Conservation (phyloP, 2,329 filamentous ascomycete species). For the Epichloe sp. region DNA sequence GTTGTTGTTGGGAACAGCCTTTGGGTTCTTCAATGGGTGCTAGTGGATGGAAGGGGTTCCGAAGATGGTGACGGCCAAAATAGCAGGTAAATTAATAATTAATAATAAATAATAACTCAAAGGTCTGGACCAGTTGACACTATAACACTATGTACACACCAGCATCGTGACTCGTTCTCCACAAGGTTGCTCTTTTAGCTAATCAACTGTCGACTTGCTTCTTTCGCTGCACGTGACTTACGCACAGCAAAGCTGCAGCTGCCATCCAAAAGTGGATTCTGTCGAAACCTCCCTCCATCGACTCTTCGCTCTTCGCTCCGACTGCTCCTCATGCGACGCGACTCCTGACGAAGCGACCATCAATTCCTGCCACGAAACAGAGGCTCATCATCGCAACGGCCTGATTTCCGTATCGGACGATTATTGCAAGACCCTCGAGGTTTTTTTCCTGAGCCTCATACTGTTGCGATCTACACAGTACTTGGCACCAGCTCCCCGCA, state of each 20-base stretch:
- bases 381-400: not conserved
- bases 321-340: constrained; percentile 1
- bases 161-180: too few species aligned
- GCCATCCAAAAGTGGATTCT: not conserved
- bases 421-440: not conserved
- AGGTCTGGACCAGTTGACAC: too few species aligned
- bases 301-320: not conserved
- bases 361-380: not conserved
- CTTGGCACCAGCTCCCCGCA: not conserved
- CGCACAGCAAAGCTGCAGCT: not conserved
- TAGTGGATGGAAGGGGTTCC: too few species aligned
- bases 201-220: not conserved
- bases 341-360: not conserved
- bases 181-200: too few species aligned
- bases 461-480: not conserved
- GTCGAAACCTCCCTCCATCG: not conserved
- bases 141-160: too few species aligned
- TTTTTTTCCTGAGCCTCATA: not conserved
- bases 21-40: not conserved
- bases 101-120: too few species aligned
- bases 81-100: too few species aligned
- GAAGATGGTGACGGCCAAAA: too few species aligned
- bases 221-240: not conserved
- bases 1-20: not conserved
- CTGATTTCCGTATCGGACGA: not conserved